phyloP scores from a whole-genome alignment of 1,284 basidiomycete genomes.

The Cryptococcus hybrid region DNA sequence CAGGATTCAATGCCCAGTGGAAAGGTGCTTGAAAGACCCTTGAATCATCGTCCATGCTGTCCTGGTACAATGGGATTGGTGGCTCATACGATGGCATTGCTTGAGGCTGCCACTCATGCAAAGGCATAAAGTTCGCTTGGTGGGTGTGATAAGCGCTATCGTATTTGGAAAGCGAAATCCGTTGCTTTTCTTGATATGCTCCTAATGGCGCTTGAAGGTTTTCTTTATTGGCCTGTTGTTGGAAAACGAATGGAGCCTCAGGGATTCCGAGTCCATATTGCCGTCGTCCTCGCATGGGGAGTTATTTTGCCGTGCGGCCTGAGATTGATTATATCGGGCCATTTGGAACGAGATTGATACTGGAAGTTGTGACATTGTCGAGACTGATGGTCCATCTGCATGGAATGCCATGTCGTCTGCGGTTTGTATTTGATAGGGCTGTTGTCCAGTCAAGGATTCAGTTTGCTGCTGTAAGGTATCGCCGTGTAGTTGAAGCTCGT shows the following conservation, averaged over 20 bases:
- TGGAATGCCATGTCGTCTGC: not conserved
- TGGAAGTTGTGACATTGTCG: not conserved
- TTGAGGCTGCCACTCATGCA: not conserved
- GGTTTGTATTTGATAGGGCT: not conserved
- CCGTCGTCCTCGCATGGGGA: not conserved
- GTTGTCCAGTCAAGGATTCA: not conserved
- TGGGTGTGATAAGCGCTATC: not conserved
- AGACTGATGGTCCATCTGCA: not conserved
- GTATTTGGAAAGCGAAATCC: not conserved
- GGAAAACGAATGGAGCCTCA: not conserved
- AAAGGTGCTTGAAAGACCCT: not conserved
- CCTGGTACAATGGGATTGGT: not conserved
- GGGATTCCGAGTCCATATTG: not conserved
- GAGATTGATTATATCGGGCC: not conserved
- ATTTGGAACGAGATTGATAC: not conserved
- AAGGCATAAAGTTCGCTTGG: not conserved
- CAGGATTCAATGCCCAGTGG: not conserved
- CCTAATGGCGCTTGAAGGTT: not conserved
- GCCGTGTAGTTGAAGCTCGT: not conserved
- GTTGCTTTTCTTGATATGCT: not conserved
- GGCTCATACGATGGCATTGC: not conserved
- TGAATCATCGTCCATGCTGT: not conserved
- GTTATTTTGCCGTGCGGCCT: not conserved
- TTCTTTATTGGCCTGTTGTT: not conserved
- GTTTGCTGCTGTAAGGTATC: not conserved